Conservation (phyloP, 2,329 filamentous ascomycete species). For the Sclerotinia sclerotiorum region DNA sequence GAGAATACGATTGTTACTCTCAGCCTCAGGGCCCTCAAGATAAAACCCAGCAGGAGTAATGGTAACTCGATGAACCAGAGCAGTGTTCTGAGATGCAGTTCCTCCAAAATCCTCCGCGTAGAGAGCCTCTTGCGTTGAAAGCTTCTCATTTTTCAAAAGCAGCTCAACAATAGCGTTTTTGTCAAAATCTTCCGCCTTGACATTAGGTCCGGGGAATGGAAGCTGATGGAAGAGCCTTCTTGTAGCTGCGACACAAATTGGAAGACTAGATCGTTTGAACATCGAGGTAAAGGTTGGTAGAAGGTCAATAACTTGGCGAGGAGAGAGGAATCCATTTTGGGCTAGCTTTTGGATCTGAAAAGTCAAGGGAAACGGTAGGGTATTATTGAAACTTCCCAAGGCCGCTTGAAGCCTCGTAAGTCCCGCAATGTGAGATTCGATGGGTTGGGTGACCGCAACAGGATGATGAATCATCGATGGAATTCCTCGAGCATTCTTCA, state of each 20-base stretch:
- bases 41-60: constrained; percentile 61
- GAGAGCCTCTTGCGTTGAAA: constrained; percentile 31
- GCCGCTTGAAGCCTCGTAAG: constrained; percentile 29
- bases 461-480: constrained; percentile 37
- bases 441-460: constrained; percentile 24
- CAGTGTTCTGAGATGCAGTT: constrained; percentile 30
- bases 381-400: constrained; percentile 31
- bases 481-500: constrained; percentile 39
- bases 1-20: constrained; percentile 69
- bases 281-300: constrained; percentile 43
- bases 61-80: constrained; percentile 33
- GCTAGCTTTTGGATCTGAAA: constrained; percentile 66
- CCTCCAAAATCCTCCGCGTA: constrained; percentile 36
- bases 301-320: constrained; percentile 50
- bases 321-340: constrained; percentile 61
- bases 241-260: constrained; percentile 55
- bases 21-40: constrained; percentile 61
- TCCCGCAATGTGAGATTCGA: constrained; percentile 26
- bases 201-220: constrained; percentile 54
- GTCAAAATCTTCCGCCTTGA: constrained; percentile 46
- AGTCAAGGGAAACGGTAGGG: constrained; percentile 53
- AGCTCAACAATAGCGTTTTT: constrained; percentile 46
- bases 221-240: constrained; percentile 53
- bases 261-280: constrained; percentile 36
- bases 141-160: constrained; percentile 44